Evolutionary conservation across 805 yeast genomes (phyloP), one percentile per base, ranked within the genome.

Genomic region (Candida montana): DNA sequence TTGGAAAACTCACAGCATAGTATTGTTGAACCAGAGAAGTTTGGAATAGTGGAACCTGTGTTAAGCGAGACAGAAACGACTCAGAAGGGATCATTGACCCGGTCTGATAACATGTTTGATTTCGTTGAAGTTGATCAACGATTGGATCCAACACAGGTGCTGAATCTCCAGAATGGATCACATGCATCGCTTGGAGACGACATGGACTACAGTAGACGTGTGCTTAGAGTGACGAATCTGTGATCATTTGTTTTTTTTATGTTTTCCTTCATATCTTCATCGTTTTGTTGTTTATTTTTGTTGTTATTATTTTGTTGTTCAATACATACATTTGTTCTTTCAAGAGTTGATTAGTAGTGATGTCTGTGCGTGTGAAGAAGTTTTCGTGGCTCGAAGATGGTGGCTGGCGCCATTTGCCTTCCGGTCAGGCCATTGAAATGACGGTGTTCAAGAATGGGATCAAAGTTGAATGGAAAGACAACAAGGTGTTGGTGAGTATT

Each of bases 91-190:
- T 29, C 16, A 16, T 12, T 7, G 5, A 23, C 19, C 6, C n/a
- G 16, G 21, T 16, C 21, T 7, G 12, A n/a, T n/a, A 21, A 21
- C 24, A 21, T 29, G 39, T 44, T 46, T 21, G 42, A 41, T 20
- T 57, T 65, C 34, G 55, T 52, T 16, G 59, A 61, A 39, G 76
- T 76, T n/a, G 86, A 79, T 58, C 81, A 74, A 51, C 59, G 86
- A 32, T 58, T 80, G 41, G 85, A 80, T 48, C 85, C 85, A 5
- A 61, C 67, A 40, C 69, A 69, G 35, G 65, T 76, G 64, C 69
- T 71, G 46, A 62, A 62, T 41, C 68, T 70, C 64, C 73, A 64
- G 35, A 68, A 68, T 49, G 69, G 67, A 28, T 71, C 78, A 7
- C 59, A 66, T 33, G 61, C 69, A 35, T 66, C 75, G 27, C 53